Conservation (phyloP, 2,329 filamentous ascomycete species). For the Aspergillus luchuensis region DNA sequence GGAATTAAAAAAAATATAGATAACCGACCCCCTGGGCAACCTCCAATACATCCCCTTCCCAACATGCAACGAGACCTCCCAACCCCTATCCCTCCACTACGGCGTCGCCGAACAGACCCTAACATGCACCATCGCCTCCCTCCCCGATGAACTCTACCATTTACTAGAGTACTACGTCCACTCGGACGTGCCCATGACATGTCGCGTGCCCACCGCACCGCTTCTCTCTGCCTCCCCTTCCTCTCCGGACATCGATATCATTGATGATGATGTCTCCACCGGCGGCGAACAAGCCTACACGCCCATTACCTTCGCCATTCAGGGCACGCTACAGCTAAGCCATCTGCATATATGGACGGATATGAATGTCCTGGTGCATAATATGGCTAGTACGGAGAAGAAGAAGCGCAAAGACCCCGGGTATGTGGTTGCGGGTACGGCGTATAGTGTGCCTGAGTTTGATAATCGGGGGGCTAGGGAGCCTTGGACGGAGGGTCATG, state of each 20-base stretch:
- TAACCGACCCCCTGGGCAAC: slow-evolving; percentile 77
- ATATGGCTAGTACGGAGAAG: slow-evolving; percentile 30
- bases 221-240: slow-evolving; percentile 30
- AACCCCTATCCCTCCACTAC: slow-evolving; percentile 82
- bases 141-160: slow-evolving; percentile 58
- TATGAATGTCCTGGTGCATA: slow-evolving; percentile 84
- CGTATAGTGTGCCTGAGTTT: slow-evolving; percentile 78
- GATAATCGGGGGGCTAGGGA: slow-evolving; percentile 54
- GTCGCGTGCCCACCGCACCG: slow-evolving; percentile 82
- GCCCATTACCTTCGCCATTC: slow-evolving; percentile 83
- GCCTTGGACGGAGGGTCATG: slow-evolving; percentile 52
- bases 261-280: slow-evolving; percentile 49
- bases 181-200: slow-evolving; percentile 89
- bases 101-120: slow-evolving; percentile 66
- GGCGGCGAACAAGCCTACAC: slow-evolving; percentile 53
- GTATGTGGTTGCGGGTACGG: slow-evolving; percentile 81
- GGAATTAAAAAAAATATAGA: slow-evolving; percentile 37
- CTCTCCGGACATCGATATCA: slow-evolving; percentile 41
- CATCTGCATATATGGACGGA: slow-evolving; percentile 89
- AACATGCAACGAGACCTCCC: slow-evolving; percentile 81
- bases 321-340: slow-evolving; percentile 82
- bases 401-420: slow-evolving; percentile 54
- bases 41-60: slow-evolving; percentile 92
- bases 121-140: slow-evolving; percentile 54
- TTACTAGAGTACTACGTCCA: slow-evolving; percentile 87